These are phyloP conservation scores for Colletotrichum musicola DNA, from an alignment of 2,329 filamentous ascomycete genomes.

Conservation along the genomic window DNA sequence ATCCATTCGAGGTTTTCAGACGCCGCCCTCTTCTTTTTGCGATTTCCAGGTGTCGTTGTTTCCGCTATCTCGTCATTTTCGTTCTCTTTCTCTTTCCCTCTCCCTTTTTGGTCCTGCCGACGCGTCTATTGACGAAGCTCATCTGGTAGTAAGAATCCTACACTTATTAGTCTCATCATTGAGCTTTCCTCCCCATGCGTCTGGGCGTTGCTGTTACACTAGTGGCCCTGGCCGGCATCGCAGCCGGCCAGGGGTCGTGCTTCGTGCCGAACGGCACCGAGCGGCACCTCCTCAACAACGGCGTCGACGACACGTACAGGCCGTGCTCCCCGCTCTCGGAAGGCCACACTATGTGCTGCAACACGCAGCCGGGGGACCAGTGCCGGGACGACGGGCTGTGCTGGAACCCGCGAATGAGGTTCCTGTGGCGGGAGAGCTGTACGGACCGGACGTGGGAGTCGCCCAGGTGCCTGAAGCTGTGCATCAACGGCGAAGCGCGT, in stretches of 20 bases:
- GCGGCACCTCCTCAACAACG: conserved; percentile 9
- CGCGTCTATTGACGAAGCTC: no score
- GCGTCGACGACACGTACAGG: conserved; percentile 5
- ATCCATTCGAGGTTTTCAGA: no score
- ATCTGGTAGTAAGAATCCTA: no score
- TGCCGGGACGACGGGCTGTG: conserved; percentile 12
- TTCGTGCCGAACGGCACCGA: conserved; percentile 20
- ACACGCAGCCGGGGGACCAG: background rate
- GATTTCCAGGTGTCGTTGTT: no score
- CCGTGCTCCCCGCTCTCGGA: conserved; percentile 1
- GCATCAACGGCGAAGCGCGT: background rate
- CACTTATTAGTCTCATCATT: no score
- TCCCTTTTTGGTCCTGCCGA: no score
- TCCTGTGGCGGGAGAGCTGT: conserved; percentile 24
- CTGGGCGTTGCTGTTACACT: background rate
- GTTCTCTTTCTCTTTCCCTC: no score
- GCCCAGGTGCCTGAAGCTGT: conserved; percentile 41
- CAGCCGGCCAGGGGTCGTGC: background rate
- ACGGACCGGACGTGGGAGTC: conserved; percentile 42
- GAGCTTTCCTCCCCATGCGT: background rate
- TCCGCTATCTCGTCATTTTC: no score
- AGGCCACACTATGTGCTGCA: conserved; percentile 30
- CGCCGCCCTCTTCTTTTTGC: no score
- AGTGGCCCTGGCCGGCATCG: background rate
- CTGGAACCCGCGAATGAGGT: conserved; percentile 26